These are phyloP conservation scores for Barbarea vulgaris DNA, from an alignment of 345 rosid species.

Conservation along the genomic window DNA sequence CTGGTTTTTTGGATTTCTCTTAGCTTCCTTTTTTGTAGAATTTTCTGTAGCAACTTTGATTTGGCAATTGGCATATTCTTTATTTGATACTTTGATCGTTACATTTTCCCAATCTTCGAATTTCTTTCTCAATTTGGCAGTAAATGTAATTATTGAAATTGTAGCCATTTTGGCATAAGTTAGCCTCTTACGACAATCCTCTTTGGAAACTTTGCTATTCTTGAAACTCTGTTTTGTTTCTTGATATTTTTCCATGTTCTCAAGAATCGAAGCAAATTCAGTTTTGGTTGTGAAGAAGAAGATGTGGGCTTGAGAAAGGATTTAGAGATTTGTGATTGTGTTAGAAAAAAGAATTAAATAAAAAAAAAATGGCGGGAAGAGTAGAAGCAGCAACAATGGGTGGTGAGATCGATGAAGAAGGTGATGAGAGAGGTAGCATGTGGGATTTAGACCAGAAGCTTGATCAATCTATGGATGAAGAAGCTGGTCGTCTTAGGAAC, in stretches of 20 bases:
- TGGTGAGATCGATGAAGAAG: constrained; percentile 58
- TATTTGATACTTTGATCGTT: constrained; percentile 26
- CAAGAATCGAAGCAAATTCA: constrained; percentile 9
- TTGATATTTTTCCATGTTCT: background rate
- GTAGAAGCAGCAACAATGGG: constrained; percentile 38
- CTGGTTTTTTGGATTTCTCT: background rate
- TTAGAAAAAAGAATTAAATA: background rate
- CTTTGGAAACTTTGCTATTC: background rate
- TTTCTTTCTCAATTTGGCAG: constrained; percentile 2
- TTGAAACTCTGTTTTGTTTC: background rate
- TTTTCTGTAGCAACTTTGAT: background rate
- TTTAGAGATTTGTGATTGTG: background rate
- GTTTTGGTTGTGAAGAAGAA: background rate
- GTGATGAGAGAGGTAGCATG: constrained; percentile 69
- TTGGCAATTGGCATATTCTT: constrained; percentile 30
- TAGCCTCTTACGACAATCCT: constrained; percentile 35
- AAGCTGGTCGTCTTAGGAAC: constrained; percentile 82
- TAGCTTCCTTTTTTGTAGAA: background rate
- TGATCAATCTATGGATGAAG: constrained; percentile 98
- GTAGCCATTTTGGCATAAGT: background rate
- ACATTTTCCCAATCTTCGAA: constrained; percentile 23
- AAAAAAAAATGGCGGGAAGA: constrained; percentile 51
- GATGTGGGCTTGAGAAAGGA: constrained; percentile 20
- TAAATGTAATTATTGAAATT: background rate
- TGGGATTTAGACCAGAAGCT: constrained; percentile 94